phyloP scores from a whole-genome alignment of 345 rosid species.

The Rhizophora mangle region DNA sequence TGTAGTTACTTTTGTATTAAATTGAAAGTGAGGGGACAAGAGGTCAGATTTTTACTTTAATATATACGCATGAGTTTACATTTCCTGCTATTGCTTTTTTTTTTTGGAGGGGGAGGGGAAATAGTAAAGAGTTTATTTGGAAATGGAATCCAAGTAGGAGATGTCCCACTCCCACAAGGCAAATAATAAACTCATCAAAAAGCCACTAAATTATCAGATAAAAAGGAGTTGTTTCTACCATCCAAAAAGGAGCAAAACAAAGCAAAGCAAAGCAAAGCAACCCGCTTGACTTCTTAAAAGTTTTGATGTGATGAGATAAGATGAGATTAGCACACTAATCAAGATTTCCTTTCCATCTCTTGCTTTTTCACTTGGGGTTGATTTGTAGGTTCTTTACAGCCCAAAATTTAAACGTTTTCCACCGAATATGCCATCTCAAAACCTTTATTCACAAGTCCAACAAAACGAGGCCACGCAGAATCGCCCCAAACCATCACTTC shows the following conservation, averaged over 20 bases:
- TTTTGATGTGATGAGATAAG: slow-evolving; percentile 6
- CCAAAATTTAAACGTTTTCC: neutral
- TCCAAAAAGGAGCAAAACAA: slow-evolving; percentile 13
- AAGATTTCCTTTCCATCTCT: neutral
- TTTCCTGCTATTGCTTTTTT: no score
- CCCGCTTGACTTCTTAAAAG: slow-evolving; percentile 3
- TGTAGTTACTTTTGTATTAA: no score
- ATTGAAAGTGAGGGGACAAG: no score
- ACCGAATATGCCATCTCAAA: no score
- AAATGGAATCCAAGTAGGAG: slow-evolving; percentile 12
- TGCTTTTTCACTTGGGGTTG: neutral
- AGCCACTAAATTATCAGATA: slow-evolving; percentile 20
- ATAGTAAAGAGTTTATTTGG: neutral
- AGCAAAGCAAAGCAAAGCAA: neutral
- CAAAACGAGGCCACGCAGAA: neutral
- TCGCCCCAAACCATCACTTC: slow-evolving; percentile 20
- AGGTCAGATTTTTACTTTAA: no score
- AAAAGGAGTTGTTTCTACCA: slow-evolving; percentile 30
- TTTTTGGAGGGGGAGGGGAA: no score
- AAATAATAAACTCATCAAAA: slow-evolving; percentile 6
- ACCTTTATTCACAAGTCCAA: no score
- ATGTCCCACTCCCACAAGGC: neutral
- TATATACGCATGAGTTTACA: no score
- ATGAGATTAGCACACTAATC: neutral
- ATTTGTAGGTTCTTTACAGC: slow-evolving; percentile 1